A percentile compares a stretch with the other conserved stretches of the same genome.
Evolutionary conservation across 1,284 basidiomycete genomes (phyloP).

Genomic region (Cryptococcus hybrid): DNA sequence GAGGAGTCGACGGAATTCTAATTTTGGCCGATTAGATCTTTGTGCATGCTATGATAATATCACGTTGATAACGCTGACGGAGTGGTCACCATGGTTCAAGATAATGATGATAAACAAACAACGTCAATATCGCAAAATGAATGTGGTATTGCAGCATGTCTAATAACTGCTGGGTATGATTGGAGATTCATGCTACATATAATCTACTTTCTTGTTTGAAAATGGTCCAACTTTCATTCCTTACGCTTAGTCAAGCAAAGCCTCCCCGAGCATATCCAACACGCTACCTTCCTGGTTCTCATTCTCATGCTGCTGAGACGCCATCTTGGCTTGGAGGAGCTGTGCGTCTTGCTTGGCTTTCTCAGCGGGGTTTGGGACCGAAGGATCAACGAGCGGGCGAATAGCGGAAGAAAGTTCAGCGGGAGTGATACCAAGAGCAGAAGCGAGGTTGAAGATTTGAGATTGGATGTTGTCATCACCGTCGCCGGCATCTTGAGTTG

Average conservation of each 20-base stretch:
- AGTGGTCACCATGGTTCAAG: too few species aligned
- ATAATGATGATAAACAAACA: background rate
- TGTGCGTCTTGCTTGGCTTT: conserved; percentile 31
- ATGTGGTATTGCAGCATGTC: background rate
- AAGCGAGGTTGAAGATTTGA: conserved; percentile 43
- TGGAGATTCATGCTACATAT: too few species aligned
- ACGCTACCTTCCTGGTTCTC: conserved; percentile 26
- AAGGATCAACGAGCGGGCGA: conserved; percentile 47
- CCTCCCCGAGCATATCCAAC: conserved; percentile 43
- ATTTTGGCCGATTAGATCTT: background rate
- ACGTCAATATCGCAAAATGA: background rate
- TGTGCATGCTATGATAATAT: conserved; percentile 1
- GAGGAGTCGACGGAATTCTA: background rate
- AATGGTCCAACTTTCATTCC: background rate
- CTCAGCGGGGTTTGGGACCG: conserved; percentile 42
- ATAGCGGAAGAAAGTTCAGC: conserved; percentile 46
- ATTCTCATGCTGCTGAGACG: conserved; percentile 19
- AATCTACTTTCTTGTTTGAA: background rate
- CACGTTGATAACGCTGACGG: background rate
- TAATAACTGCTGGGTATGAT: too few species aligned
- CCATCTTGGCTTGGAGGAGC: conserved; percentile 30
- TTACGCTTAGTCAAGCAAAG: conserved; percentile 39
- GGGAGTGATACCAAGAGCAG: conserved; percentile 45
- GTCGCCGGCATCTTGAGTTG: conserved; percentile 7
- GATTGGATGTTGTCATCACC: conserved; percentile 35